Conservation (phyloP, 805 yeast species). For the Zygosaccharomyces rouxii region DNA sequence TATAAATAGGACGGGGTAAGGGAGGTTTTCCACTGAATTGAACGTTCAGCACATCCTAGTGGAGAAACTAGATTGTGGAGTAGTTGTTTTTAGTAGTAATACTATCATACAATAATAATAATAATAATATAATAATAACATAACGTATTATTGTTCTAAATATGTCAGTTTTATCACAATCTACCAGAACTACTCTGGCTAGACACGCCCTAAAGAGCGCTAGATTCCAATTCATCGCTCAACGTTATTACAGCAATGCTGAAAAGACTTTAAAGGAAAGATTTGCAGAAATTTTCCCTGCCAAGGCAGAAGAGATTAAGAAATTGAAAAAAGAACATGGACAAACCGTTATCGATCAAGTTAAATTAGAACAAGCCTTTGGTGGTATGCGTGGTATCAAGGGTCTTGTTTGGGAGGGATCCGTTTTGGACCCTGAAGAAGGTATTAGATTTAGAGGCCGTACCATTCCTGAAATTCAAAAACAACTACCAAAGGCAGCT, state of each 20-base stretch:
- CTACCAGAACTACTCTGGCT: constrained; percentile 12
- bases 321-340: constrained; percentile 88
- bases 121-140: not conserved
- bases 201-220: constrained; percentile 9
- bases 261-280: constrained; percentile 81
- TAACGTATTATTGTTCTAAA: not conserved
- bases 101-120: too few relatives aligned
- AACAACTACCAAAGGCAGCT: constrained; percentile 68
- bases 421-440: constrained; percentile 77
- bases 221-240: constrained; percentile 2
- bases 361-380: constrained; percentile 72
- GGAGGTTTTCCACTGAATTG: not conserved
- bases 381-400: constrained; percentile 91
- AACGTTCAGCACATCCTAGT: not conserved
- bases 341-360: constrained; percentile 64
- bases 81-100: too few relatives aligned
- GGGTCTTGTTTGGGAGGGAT: constrained; percentile 85
- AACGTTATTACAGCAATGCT: constrained; percentile 15
- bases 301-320: constrained; percentile 80
- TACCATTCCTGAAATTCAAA: constrained; percentile 75
- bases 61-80: too few relatives aligned
- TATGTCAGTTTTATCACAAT: constrained; percentile 13
- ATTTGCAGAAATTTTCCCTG: constrained; percentile 88
- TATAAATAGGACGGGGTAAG: constrained; percentile 2
- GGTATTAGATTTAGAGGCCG: constrained; percentile 84